Evolutionary conservation across 2,329 filamentous ascomycete species (phyloP).

Genomic region (Epichloe scottii): DNA sequence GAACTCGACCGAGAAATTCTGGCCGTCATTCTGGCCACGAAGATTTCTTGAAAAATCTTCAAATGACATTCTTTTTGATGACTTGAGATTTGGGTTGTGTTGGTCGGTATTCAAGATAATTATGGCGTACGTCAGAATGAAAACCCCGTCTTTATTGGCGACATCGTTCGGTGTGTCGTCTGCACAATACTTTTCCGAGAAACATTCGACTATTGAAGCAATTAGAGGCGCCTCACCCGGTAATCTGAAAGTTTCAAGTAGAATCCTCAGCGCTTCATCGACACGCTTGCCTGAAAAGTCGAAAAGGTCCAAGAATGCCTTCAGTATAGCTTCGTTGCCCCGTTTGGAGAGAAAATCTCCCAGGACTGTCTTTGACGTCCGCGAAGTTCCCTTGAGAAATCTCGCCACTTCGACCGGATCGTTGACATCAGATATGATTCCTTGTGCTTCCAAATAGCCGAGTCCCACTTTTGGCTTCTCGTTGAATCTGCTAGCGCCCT

Average conservation of each 20-base stretch:
- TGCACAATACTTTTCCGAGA: slow-evolving; percentile 72
- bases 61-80: slow-evolving; percentile 69
- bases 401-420: slow-evolving; percentile 69
- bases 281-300: slow-evolving; percentile 78
- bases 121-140: slow-evolving; percentile 85
- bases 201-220: slow-evolving; percentile 78
- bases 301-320: slow-evolving; percentile 75
- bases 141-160: slow-evolving; percentile 76
- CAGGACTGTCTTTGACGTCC: slow-evolving; percentile 79
- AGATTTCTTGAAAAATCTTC: slow-evolving; percentile 78
- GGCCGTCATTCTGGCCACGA: slow-evolving; percentile 75
- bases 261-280: slow-evolving; percentile 74
- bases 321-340: slow-evolving; percentile 72
- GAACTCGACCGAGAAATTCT: slow-evolving; percentile 75
- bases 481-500: slow-evolving; percentile 84
- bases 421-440: slow-evolving; percentile 65
- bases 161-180: slow-evolving; percentile 60
- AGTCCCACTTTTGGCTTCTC: slow-evolving; percentile 85
- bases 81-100: slow-evolving; percentile 81
- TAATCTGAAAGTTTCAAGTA: slow-evolving; percentile 87
- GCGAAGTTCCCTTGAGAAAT: slow-evolving; percentile 77
- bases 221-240: slow-evolving; percentile 90
- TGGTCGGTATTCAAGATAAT: slow-evolving; percentile 97
- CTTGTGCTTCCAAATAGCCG: slow-evolving; percentile 71
- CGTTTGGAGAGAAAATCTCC: slow-evolving; percentile 91